Base-by-base conservation (phyloP, 2,329 filamentous ascomycete genomes). In the Pyrenophora tritici-repentis region DNA sequence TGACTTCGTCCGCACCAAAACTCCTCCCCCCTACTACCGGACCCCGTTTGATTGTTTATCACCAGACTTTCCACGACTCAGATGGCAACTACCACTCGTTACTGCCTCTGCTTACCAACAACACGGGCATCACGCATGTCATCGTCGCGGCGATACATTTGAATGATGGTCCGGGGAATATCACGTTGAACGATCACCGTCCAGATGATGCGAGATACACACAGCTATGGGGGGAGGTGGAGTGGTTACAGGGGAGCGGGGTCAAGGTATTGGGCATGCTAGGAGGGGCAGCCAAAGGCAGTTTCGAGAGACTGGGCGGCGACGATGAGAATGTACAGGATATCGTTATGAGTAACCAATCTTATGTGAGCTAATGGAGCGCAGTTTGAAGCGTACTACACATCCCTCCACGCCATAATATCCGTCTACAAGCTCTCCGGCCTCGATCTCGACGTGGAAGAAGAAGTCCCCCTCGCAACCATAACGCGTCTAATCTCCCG, bases 81-180 rank as follows among this genome's bases (percentile, higher is more conserved):
- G 73, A 81, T 51, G 77, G 79, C 43, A 76, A 76, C 26, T 82
- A 83, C 57, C 79, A 87, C 55, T 86, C 85, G 5, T 76, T 88
- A 55, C 77, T 87, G 0, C 86, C 86, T 0, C 76, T 88, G 35
- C 69, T 86, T 46, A 78, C 78, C 34, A 78, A 84, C 54, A 77
- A 81, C 56, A 86, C 84, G 4, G 82, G 83, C 7, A 75, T 85
- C 42, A 96, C 92, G 0, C 92, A 97, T 75, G 80, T 96, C 53
- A 92, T 96, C 62, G 76, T 97, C 41, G 90, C 90, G 5, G 91
- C 92, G 10, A 85, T 97, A 53, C 92, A 97, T 73, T 77, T 97
- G 62, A 92, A 94, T 71, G 78, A 78, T 31, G 79, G 82, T 5
- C 85, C 89, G 1, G 79, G 79, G 7, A 79, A 84, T 51, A 82